Evolutionary conservation across 2,329 filamentous ascomycete genomes (phyloP), one percentile per base, ranked within the genome.

Genomic region (Xylariaceae sp.): DNA sequence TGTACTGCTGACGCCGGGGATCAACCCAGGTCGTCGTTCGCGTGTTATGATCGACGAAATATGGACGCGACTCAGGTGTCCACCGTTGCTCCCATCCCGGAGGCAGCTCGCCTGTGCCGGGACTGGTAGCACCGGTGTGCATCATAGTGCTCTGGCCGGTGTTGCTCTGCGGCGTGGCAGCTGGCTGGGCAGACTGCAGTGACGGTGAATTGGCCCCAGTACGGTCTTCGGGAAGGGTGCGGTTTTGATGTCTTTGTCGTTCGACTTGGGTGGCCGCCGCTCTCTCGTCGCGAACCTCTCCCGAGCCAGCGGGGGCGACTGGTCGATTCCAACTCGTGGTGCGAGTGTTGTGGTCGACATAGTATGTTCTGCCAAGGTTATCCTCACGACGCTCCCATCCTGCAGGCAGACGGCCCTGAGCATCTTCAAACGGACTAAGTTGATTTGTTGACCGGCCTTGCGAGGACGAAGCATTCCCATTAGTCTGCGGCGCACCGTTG

Each of bases 41-140:
- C 10, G 94, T 97, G 69, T 97, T 99, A 73, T 99, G 94, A 69
- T 99, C 94, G 45, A 99, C 94, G 71, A 97, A 99, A 73, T 99
- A 99, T 9, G 93, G 82, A 46, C 94, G 84, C 28, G 93, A 92
- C 76, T 99, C 94, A 0, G 94, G 93, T 0, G 94, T 99, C 73
- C 90, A 92, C 63, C 94, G 82, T 71, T 97, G 91, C 72, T 99
- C 94, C 94, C 94, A 99, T 28, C 93, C 90, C 17, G 93, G 87
- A 38, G 94, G 94, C 54, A 99, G 84, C 73, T 99, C 94, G 56
- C 94, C 94, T 53, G 90, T 93, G 41, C 94, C 94, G 48, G 93
- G 90, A 60, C 90, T 97, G 16, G 94, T 99, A 47, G 89, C 91
- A 56, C 93, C 93, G 2, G 93, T 97, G 55, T 94, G 90, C 85